Evolutionary conservation across 2,329 filamentous ascomycete genomes (phyloP), one percentile per base, ranked within the genome.

Genomic region (Aspergillaceae sp.): DNA sequence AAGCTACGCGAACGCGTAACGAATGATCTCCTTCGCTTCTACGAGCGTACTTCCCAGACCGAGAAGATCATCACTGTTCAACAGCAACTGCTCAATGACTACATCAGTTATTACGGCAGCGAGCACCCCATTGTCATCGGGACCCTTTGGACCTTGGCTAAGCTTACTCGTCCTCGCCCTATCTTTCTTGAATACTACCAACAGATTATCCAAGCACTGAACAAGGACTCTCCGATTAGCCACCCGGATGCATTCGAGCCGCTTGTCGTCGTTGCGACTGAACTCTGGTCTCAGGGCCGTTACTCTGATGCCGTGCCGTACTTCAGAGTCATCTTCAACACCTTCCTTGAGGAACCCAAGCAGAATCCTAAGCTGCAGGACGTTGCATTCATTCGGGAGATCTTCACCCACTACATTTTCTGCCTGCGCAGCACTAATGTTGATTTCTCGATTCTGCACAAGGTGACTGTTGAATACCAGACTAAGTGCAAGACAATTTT

Each of bases 41-140:
- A 59, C 37, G 52, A 63, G 32, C 52, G 56, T 9, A 56, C 58
- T 1, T 54, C 57, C 0, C 63, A 67, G 49, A 60, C 55, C 0
- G 66, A 68, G 9, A 58, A 59, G 33, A 50, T 63, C n/a, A 67
- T 72, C 48, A 58, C 42, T 9, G 61, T 67, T 40, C 59, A 61
- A 26, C 65, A 70, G 48, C 68, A 71, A 47, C 50, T 69, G 19
- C 45, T 72, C 32, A 56, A 63, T 33, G 67, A 71, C 45, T 66
- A 65, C 48, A 58, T 54, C 11, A 59, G 56, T 34, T 57, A 64
- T 33, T 64, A 65, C 35, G 65, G 67, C 4, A 49, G 51, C 2
- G 59, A 61, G 6, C 62, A 71, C 50, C 45, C 58, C 4, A 53
- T 56, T 11, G 67, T 69, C 4, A 62, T 71, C 47, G 58, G 64